Conservation (phyloP, 2,329 filamentous ascomycete genomes). For the Lasiodiplodia hormozganensis region DNA sequence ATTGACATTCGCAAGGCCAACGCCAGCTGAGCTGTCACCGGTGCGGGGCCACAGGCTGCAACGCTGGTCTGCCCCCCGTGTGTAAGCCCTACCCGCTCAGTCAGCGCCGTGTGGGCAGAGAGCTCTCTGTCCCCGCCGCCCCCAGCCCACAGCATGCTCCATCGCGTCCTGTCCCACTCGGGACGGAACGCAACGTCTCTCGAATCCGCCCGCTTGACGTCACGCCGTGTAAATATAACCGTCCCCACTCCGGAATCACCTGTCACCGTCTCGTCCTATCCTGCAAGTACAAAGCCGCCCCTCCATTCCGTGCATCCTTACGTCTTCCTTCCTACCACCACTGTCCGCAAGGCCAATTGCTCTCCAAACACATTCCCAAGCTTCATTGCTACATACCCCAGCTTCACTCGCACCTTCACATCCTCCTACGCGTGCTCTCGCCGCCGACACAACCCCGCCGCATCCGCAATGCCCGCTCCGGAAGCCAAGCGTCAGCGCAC, state of each 20-base stretch:
- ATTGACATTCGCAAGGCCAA: background rate
- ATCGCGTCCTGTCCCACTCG: background rate
- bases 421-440: background rate
- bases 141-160: background rate
- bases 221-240: background rate
- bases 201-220: background rate
- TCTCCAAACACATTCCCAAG: background rate
- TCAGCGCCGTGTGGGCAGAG: background rate
- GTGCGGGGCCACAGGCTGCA: conserved; percentile 8
- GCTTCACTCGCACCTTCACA: background rate
- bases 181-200: background rate
- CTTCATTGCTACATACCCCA: background rate
- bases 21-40: conserved; percentile 20
- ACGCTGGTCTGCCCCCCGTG: background rate
- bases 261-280: background rate
- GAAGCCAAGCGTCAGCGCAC: conserved; percentile 38
- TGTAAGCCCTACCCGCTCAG: conserved; percentile 21
- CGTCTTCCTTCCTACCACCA: background rate
- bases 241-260: background rate
- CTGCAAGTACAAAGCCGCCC: background rate
- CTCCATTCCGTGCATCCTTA: background rate
- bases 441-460: background rate
- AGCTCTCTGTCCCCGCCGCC: background rate
- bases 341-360: conserved; percentile 14
- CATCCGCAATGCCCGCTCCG: conserved; percentile 32